Conservation (phyloP, 495 filamentous ascomycete species). For the Penicillium robsamsonii region DNA sequence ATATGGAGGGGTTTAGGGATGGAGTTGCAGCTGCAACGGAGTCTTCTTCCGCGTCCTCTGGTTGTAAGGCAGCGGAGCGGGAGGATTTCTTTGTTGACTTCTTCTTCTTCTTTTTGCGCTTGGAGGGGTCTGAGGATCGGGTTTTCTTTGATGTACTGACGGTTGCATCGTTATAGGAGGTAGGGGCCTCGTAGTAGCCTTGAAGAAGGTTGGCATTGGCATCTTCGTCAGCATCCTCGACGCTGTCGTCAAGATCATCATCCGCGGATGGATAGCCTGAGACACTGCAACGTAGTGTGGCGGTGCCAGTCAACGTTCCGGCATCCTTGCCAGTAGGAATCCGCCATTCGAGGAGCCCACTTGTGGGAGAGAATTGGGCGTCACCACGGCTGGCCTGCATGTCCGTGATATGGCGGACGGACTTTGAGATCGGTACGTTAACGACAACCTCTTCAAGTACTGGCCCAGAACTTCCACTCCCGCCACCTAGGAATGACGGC, state of each 20-base stretch:
- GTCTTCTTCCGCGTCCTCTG: conserved; percentile 32
- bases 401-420: conserved; percentile 83
- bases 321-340: conserved; percentile 66
- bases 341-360: conserved; percentile 75
- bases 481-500: conserved; percentile 59
- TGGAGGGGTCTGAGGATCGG: conserved; percentile 28
- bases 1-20: conserved; percentile 29
- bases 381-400: conserved; percentile 83
- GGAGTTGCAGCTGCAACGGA: conserved; percentile 18
- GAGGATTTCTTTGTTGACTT: conserved; percentile 44
- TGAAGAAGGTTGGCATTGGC: conserved; percentile 45
- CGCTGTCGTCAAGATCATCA: conserved; percentile 59
- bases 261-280: conserved; percentile 56
- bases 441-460: conserved; percentile 77
- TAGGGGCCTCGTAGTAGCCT: conserved; percentile 56
- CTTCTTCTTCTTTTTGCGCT: conserved; percentile 43
- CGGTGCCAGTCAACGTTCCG: conserved; percentile 57
- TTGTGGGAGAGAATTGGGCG: conserved; percentile 71
- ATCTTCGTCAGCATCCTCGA: conserved; percentile 40
- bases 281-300: conserved; percentile 78
- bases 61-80: conserved; percentile 18
- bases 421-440: conserved; percentile 74
- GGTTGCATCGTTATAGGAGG: conserved; percentile 37
- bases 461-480: conserved; percentile 51
- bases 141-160: conserved; percentile 22